Base-by-base conservation (phyloP, 2,329 filamentous ascomycete genomes). In the Huntiella omanensis region DNA sequence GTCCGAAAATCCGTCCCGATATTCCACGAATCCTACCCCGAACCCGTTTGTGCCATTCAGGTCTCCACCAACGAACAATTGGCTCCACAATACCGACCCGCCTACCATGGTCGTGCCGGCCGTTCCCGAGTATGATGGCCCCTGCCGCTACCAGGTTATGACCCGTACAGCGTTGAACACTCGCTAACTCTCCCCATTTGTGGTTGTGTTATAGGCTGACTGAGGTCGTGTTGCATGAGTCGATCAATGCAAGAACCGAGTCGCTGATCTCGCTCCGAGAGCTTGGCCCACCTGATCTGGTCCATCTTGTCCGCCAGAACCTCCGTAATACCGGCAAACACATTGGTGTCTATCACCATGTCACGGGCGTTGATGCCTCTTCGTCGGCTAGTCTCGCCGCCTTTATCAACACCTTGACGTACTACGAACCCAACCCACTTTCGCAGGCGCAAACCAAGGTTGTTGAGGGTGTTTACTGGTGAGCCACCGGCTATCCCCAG, bases 391-490 rank as follows among this genome's bases (percentile, higher is more conserved):
- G 88, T 64, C 68, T 98, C 50, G 91, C 91, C 36, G 91, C 91
- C 55, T 98, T 98, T 64, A 93, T 98, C 65, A 98, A 96, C 63
- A 96, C 88, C 35, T 71, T 98, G 50, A 95, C 87, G 40, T 92
- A 95, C 64, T 81, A 81, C 53, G 83, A 88, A 46, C 39, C 40
- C 11, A 77, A 80, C 53, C 83, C 88, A 53, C 17, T 13, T 12
- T 85, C 80, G 10, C 71, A 70, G 47, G 68, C 69, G 50, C 62
- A 60, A 36, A 75, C 83, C 58, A 96, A 95, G 66, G 91, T 96
- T 49, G 81, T 86, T 6, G 91, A 92, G 53, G 91, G 91, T 4
- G 70, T 94, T 35, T 96, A 95, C 64, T 96, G 91, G 84, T 91
- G 69, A 53, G 70, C 48, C 43, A 19, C 22, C 22, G 41, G 48